These are phyloP conservation scores for Chloranthus sessilifolius DNA, from an alignment of 164 flowering plant species.

Conservation along the genomic window DNA sequence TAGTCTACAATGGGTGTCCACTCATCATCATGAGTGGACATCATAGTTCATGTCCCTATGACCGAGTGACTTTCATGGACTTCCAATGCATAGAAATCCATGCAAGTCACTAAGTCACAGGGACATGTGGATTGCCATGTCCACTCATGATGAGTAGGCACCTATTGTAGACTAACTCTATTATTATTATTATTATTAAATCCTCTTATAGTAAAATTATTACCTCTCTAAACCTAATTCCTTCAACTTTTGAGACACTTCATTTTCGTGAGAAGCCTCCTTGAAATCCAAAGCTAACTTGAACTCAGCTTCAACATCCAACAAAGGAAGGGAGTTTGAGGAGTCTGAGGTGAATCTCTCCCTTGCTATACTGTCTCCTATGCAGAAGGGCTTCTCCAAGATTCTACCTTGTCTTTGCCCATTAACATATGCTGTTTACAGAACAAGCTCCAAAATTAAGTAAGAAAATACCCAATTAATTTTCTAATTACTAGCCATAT, in stretches of 20 bases:
- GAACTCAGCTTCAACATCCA: constrained; percentile 69
- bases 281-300: constrained; percentile 38
- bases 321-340: constrained; percentile 22
- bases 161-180: too few species aligned
- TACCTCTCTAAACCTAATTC: constrained; percentile 78
- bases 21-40: too few species aligned
- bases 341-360: constrained; percentile 32
- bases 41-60: too few species aligned
- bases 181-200: neutral
- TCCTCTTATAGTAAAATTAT: neutral
- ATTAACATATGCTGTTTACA: constrained; percentile 77
- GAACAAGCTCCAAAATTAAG: neutral
- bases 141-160: too few species aligned
- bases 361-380: constrained; percentile 63
- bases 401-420: constrained; percentile 88
- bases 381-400: constrained; percentile 68
- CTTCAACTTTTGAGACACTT: constrained; percentile 56
- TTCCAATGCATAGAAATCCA: too few species aligned
- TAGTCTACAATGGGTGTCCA: too few species aligned
- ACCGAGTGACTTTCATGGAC: too few species aligned
- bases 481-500: too few species aligned
- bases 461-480: neutral
- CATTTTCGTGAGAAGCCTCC: constrained; percentile 23
- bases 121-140: too few species aligned
- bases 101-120: too few species aligned